A percentile compares a stretch with the other conserved stretches of the same genome.
phyloP scores from a whole-genome alignment of 306 rosid genomes.

The Lupinus albus region DNA sequence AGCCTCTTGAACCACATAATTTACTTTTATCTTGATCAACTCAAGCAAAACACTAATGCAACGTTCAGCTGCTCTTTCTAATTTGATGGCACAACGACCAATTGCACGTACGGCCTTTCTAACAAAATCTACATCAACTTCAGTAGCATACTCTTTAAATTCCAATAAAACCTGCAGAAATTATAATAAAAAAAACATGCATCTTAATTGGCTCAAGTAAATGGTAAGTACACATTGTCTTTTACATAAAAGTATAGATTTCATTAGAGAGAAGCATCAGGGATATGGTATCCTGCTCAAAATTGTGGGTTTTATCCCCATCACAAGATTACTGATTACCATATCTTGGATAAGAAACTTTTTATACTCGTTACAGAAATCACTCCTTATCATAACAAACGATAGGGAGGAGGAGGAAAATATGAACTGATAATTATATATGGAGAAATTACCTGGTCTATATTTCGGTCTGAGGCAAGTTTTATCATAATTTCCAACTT shows the following conservation, averaged over 20 bases:
- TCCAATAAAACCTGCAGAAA: conserved; percentile 74
- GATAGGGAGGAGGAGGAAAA: neutral
- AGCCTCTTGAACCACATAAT: conserved; percentile 99
- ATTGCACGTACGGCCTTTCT: conserved; percentile 87
- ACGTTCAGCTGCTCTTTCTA: conserved; percentile 98
- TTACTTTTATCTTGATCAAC: conserved; percentile 96
- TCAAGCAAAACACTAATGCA: conserved; percentile 99
- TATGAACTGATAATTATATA: conserved; percentile 25
- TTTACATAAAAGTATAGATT: conserved; percentile 8
- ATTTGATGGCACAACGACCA: conserved; percentile 88
- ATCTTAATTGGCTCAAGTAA: conserved; percentile 15
- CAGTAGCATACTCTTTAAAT: conserved; percentile 86
- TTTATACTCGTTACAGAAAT: neutral
- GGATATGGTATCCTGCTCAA: neutral
- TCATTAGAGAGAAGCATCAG: conserved; percentile 10
- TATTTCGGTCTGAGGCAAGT: conserved; percentile 94
- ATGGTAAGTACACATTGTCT: neutral
- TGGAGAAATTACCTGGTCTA: conserved; percentile 77
- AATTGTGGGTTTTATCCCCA: neutral
- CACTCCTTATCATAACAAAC: conserved; percentile 2
- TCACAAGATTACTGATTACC: conserved; percentile 18
- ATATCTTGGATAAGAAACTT: neutral
- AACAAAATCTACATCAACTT: conserved; percentile 87
- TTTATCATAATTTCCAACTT: conserved; percentile 98
- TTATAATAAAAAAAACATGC: neutral